phyloP scores from a whole-genome alignment of 805 yeast species.

The Tetrapisispora namnaoensis region DNA sequence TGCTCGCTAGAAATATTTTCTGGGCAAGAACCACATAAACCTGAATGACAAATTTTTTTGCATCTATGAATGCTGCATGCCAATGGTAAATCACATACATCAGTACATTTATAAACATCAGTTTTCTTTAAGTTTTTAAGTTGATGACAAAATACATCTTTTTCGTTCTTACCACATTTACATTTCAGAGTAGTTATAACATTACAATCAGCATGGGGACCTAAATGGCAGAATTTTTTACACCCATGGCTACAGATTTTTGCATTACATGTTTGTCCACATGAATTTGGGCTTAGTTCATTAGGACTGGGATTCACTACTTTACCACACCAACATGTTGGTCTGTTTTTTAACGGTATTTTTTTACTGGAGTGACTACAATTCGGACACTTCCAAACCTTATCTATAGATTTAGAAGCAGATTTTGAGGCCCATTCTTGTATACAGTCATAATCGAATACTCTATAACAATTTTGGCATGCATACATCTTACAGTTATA shows the following conservation, averaged over 20 bases:
- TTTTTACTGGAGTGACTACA: slow-evolving; percentile 37
- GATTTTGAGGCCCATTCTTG: slow-evolving; percentile 79
- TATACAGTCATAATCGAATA: slow-evolving; percentile 78
- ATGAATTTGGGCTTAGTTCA: slow-evolving; percentile 64
- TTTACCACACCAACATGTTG: slow-evolving; percentile 82
- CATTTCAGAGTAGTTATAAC: slow-evolving; percentile 64
- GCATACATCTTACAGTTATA: slow-evolving; percentile 63
- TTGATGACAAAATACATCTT: slow-evolving; percentile 63
- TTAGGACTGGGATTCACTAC: slow-evolving; percentile 53
- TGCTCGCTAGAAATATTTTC: slow-evolving; percentile 27
- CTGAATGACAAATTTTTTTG: slow-evolving; percentile 57
- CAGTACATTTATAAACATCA: slow-evolving; percentile 37
- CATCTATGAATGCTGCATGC: slow-evolving; percentile 72
- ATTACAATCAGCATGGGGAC: slow-evolving; percentile 74
- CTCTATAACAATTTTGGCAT: slow-evolving; percentile 68
- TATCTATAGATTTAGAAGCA: slow-evolving; percentile 48
- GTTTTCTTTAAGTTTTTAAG: slow-evolving; percentile 40
- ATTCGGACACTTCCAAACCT: slow-evolving; percentile 82
- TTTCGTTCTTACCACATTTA: slow-evolving; percentile 57
- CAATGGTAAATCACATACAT: slow-evolving; percentile 47
- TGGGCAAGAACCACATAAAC: slow-evolving; percentile 70
- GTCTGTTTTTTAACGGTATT: slow-evolving; percentile 40
- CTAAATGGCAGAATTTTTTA: slow-evolving; percentile 73
- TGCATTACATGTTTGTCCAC: slow-evolving; percentile 73
- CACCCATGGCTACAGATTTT: slow-evolving; percentile 68